Conservation (phyloP, 73 alveolate genomes). For the Tetrahymena borealis region DNA sequence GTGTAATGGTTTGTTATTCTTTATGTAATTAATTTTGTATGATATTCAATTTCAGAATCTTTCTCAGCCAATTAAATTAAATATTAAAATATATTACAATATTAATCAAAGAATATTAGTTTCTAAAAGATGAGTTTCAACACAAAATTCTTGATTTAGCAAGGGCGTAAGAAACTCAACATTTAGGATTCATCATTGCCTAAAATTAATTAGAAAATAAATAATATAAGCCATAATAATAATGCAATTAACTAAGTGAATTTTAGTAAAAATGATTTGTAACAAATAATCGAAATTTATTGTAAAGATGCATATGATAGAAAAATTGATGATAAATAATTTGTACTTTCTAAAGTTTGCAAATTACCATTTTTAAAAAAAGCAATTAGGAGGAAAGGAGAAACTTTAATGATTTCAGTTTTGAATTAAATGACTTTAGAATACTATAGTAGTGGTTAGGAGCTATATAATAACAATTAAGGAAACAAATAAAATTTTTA, state of each 20-base stretch:
- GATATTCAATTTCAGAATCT: too few species aligned
- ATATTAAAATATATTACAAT: neutral
- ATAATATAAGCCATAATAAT: neutral
- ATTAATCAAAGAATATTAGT: neutral
- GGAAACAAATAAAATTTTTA: neutral
- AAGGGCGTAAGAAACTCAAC: neutral
- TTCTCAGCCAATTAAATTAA: neutral
- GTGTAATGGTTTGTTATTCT: too few species aligned
- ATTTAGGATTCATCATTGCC: neutral
- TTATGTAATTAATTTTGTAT: too few species aligned
- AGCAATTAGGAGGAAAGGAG: neutral
- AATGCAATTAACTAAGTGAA: neutral
- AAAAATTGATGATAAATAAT: neutral
- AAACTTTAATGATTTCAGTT: neutral
- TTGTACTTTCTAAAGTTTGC: neutral
- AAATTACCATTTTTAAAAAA: neutral
- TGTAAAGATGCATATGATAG: neutral
- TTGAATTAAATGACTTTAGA: neutral
- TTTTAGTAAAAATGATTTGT: neutral
- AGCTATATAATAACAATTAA: neutral
- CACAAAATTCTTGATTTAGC: neutral
- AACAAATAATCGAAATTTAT: neutral
- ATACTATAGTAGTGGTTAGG: neutral
- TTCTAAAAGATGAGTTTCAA: neutral
- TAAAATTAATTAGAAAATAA: neutral